Base-by-base conservation (phyloP, 108 stramenopile species). In the Cyclotella choctawhatcheeana region DNA sequence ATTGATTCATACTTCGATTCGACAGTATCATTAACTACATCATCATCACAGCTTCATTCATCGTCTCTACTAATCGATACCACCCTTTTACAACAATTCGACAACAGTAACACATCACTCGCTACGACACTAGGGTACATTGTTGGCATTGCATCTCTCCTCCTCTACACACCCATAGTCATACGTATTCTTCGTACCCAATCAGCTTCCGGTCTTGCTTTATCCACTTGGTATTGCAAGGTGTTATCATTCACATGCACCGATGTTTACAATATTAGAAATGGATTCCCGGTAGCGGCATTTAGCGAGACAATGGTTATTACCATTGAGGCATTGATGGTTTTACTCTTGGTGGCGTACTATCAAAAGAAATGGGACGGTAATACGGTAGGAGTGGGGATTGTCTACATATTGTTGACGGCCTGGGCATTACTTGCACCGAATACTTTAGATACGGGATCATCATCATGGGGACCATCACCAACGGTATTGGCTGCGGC, bases 131-230 rank as follows among this genome's bases (percentile, higher is more conserved):
- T 87, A 17, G 86, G 86, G n/a, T 87, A 87, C 65, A 44, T 80
- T n/a, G 53, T 87, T 53, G 84, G 84, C 0, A 51, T 64, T 3
- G 82, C 77, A n/a, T 82, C 81, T 44, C 24, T 85, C 13, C 24
- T 83, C 20, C 75, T 87, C 18, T 87, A 85, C 56, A 84, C 82
- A n/a, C 86, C 86, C 6, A 87, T 87, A 44, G 78, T 78, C 14
- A 45, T 82, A 32, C 77, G 81, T 4, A 10, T 87, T 2, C 22
- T 58, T 0, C 70, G 77, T 12, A 77, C 78, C 53, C 47, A 76
- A 45, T 44, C 69, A 22, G 86, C 86, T 0, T 64, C 84, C 43
- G 86, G 86, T 12, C 37, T 84, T 14, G 34, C 77, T 16, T 29
- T 87, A 29, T 64, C 68, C 24, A 87, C 86, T 1, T 85, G 81